Evolutionary conservation across 371 early-diverging fungal genomes (phyloP), one percentile per base, ranked within the genome.

Genomic region (Mucor irregularis): DNA sequence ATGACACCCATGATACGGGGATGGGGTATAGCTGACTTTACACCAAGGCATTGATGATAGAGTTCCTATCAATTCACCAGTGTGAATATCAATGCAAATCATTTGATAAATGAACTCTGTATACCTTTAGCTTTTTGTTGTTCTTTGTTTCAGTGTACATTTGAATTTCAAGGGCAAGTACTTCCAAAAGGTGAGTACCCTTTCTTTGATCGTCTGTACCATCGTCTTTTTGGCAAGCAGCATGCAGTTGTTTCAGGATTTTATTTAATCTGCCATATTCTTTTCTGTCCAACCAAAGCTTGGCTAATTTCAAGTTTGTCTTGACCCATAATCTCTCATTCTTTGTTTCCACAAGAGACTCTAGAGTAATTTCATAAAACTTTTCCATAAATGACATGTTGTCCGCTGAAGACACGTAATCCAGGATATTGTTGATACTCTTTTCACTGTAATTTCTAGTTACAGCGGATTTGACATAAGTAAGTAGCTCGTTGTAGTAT

Each of bases 1-100:
- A 98, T 95, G 25, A 95, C 89, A 29, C 95, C 97, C 94, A 95
- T 94, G 70, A 95, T 93, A 17, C 94, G 82, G 29, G 97, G 97
- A 65, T 95, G 96, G 3, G 98, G 94, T 28, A 96, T 94, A 13
- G 97, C 97, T 1, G 94, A 93, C 66, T 90, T 91, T 53, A 98
- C 90, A 30, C 79, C 74, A 25, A 93, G 61, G 62, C 94, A 93
- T 68, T 93, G 91, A 51, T 92, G 87, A 63, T 95, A 98, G 24
- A 94, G 65, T 29, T 81, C 86, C 84, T 42, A 21, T 4, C 13
- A 42, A 14, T n/a, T n/a, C n/a, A n/a, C n/a, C 86, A 50, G 13
- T 42, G 5, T 44, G 4, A 57, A n/a, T 35, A 28, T 6, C 14
- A 13, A 28, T 6, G 10, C 2, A 16, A 34, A 13, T 6, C 19